Base-by-base conservation (phyloP, 129 eudicot species). In the Oenanthe sinensis region DNA sequence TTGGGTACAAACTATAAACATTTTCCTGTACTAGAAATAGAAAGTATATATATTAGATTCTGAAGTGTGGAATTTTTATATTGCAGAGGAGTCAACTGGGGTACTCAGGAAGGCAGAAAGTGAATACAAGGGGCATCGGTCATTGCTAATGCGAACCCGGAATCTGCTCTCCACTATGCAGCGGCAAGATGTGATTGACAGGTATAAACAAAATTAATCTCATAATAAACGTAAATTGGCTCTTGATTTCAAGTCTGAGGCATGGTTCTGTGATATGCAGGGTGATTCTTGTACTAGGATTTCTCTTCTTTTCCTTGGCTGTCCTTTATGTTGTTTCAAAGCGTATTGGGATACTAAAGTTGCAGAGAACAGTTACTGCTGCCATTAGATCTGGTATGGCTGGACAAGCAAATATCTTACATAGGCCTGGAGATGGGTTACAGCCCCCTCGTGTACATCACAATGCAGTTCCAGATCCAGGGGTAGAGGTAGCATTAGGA, bases 141-240 rank as follows among this genome's bases (percentile, higher is more conserved):
- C 98, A 24, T 74, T 93, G 62, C 89, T 91, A 24, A 78, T 74
- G 78, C 90, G 98, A 47, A 93, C 98, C 26, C 90, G 98, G 39
- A 87, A 87, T 89, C 87, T 93, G 78, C 91, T 93, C 20, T 89
- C 98, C 77, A 93, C 96, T 30, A 93, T 93, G 98, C 96, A 88
- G 65, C 98, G 97, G 60, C 98, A 93, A 83, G 98, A 93, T 83
- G 92, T 93, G 71, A 82, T 93, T 44, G 98, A 93, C 83, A 88
- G 97, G 98, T 88, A 60, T 40, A 30, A 19, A 5, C 63, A 44
- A 74, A 62, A 1, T 16, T 74, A 45, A 45, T 44, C 6, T 30
- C 6, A 46, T 16, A 39, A 7, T 46, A 24, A 6, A 47, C 8
- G 42, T 24, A 5, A 14, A n/a, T 24, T 8, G 60, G 12, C 6